Evolutionary conservation across 192 early-diverging fungal species (phyloP), one percentile per base, ranked within the genome.

Genomic region (Coemansia sp.): DNA sequence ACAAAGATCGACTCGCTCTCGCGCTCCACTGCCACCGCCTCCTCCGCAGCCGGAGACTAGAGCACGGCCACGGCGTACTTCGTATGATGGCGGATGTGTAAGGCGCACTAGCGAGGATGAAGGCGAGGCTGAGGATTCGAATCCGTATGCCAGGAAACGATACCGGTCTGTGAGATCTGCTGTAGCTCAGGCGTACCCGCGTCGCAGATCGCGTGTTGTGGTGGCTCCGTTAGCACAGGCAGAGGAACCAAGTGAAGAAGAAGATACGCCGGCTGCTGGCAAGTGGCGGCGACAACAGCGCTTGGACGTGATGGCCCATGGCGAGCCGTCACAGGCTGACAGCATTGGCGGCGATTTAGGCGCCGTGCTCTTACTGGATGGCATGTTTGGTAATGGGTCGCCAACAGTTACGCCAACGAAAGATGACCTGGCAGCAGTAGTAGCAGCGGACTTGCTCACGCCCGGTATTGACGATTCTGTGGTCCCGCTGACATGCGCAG

Each of bases 71-170:
- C 79, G 79, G 48, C 74, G 75, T 53, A 82, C 75, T 29, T 82
- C 79, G 2, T 82, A 82, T 36, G 70, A 75, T 36, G 67, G 70
- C 42, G 64, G 59, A 11, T 60, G 51, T 14, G 51, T 51, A 25
- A 21, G 23, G 48, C 19, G 45, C 2, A 12, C 51, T 25, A 55
- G 51, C 51, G 64, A 70, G 10, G 55, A 60, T 36, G 34, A 36
- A 7, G 39, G 60, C 25, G 55, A 67, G 15, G 67, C 32, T 25
- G 62, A 39, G 3, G 73, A 67, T 4, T 46, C 58, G 19, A 82
- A 82, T 44, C 79, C 79, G 1, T 82, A 82, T 63, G 79, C 79
- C 10, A 64, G 79, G 8, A 82, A 82, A 57, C 58, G 75, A 14
- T 82, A 76, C 59, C 48, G 61, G 60, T 82, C 79, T 11, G 79